A percentile compares a stretch with the other conserved stretches of the same genome.
Evolutionary conservation across 768 basidiomycete genomes (phyloP).

Genomic region (Trametes sanguinea): DNA sequence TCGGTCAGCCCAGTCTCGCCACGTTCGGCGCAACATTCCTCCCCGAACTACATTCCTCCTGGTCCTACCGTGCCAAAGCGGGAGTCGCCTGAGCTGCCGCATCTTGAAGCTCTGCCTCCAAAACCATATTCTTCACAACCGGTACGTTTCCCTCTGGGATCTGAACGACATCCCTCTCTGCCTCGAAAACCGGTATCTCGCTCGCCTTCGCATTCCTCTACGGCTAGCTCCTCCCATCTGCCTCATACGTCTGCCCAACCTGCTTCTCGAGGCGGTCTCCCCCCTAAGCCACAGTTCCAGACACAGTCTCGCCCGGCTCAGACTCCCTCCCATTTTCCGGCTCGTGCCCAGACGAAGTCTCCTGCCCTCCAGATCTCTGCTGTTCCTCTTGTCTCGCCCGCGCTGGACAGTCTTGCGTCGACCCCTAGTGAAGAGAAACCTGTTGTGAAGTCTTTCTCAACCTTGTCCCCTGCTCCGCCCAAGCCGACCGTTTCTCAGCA

Average conservation of each 20-base stretch:
- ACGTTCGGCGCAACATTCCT: conserved; percentile 6
- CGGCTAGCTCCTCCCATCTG: conserved; percentile 4
- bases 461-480: not conserved
- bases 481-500: not conserved
- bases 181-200: conserved; percentile 11
- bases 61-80: conserved; percentile 4
- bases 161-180: not conserved
- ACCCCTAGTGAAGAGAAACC: not conserved
- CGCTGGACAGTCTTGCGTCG: not conserved
- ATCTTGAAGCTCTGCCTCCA: conserved; percentile 8
- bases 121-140: conserved; percentile 4
- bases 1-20: conserved; percentile 16
- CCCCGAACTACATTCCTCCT: conserved; percentile 4
- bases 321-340: not conserved
- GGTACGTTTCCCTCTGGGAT: conserved; percentile 4
- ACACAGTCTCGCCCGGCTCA: not conserved
- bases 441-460: not conserved
- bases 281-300: conserved; percentile 8
- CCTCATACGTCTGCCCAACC: not conserved
- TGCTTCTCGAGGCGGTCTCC: not conserved
- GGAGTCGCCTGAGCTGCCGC: conserved; percentile 21
- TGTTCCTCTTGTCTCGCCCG: conserved; percentile 3
- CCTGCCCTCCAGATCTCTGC: conserved; percentile 15
- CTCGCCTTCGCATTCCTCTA: conserved; percentile 16
- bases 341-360: conserved; percentile 5